Evolutionary conservation across 331 rosid species (phyloP).

Genomic region (Quercus tomentella): DNA sequence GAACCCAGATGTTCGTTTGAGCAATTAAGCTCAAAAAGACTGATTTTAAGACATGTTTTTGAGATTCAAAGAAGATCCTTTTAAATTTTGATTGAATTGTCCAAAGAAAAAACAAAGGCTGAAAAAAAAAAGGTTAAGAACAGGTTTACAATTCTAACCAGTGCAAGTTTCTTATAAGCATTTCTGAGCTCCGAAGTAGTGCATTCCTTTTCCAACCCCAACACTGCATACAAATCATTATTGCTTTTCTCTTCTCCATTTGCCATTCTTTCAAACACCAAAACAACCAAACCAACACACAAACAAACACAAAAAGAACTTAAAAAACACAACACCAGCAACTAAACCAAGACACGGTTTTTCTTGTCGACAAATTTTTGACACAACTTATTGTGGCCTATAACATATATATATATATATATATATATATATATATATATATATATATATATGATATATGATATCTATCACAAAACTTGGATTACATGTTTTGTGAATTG

Average conservation of each 20-base stretch:
- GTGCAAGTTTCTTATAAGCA: slow-evolving; percentile 87
- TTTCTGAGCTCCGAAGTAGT: slow-evolving; percentile 59
- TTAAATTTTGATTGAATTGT: neutral
- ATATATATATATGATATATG: neutral
- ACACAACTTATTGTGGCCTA: neutral
- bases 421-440: neutral
- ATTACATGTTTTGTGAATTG: slow-evolving; percentile 18
- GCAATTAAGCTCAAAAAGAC: neutral
- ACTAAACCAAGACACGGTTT: neutral
- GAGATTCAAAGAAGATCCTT: slow-evolving; percentile 9
- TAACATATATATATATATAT: no score
- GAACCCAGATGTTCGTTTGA: neutral
- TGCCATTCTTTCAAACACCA: slow-evolving; percentile 47
- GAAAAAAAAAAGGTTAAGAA: neutral
- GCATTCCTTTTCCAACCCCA: slow-evolving; percentile 90
- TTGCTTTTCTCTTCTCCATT: slow-evolving; percentile 43
- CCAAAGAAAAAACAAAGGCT: neutral
- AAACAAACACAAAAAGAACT: neutral
- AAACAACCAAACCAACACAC: slow-evolving; percentile 1
- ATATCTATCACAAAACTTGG: slow-evolving; percentile 2
- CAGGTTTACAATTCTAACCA: slow-evolving; percentile 58
- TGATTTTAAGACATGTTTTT: neutral
- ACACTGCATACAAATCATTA: slow-evolving; percentile 55
- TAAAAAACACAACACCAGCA: neutral
- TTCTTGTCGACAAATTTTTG: slow-evolving; percentile 56